Evolutionary conservation across 2,329 filamentous ascomycete species (phyloP), one percentile per base, ranked within the genome.

Genomic region (Elsinoe batatas): DNA sequence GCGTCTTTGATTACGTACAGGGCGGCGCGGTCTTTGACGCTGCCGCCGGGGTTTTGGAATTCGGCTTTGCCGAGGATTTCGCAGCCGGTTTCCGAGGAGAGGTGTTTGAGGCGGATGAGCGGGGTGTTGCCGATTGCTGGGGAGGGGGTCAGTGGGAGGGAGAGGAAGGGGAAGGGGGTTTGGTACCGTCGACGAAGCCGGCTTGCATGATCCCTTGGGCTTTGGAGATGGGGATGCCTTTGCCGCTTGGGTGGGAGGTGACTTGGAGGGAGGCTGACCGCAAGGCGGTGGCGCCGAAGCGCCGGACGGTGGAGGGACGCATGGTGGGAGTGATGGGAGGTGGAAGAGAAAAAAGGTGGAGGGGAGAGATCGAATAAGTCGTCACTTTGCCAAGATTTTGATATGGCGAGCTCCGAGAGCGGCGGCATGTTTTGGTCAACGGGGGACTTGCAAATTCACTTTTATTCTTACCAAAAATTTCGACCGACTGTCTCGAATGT

Each of bases 31-130:
- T 98, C 93, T 75, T 98, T 98, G 69, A 98, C 85, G 55, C 85
- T 91, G 58, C 93, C 93, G 63, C 93, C 93, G 1, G 93, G 93
- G 77, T 98, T 98, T 78, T 95, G 93, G 75, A 98, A 98, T 71
- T 98, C 93, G 64, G 93, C 91, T 72, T 98, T 98, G 66, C 91
- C 93, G 38, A 97, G 83, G 57, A 98, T 78, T 64, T 95, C 87
- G 79, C 93, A 97, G 61, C 91, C 90, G 0, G 93, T 97, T 67
- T 94, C 80, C 58, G 88, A 83, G 38, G 91, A 97, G 63, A 97
- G 83, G 59, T 78, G 82, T 72, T 95, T 91, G 51, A 98, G 78
- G 49, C 87, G 85, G 70, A 98, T 95, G 54, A 98, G 81, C 1
- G 93, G 91, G 0, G 93, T 98, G 72, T 97, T 97, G 61, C 93